phyloP scores from a whole-genome alignment of 345 rosid genomes.

The Aegle marmelos region DNA sequence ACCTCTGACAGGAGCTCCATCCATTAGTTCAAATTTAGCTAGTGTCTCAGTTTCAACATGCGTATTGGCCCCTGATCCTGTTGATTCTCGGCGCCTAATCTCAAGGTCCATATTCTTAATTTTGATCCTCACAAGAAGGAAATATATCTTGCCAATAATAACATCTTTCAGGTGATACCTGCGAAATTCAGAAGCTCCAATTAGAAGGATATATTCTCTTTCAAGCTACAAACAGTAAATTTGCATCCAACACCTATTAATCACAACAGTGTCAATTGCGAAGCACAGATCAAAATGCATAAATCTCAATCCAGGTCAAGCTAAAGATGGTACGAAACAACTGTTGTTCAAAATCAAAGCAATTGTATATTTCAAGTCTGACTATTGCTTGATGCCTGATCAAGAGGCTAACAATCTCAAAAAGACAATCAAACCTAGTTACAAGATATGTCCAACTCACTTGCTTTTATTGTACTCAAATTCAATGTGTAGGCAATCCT shows the following conservation, averaged over 20 bases:
- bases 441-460: constrained; percentile 40
- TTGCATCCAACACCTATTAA: constrained; percentile 1
- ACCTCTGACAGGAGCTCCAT: constrained; percentile 99
- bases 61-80: constrained; percentile 93
- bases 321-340: background rate
- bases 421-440: background rate
- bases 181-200: constrained; percentile 20
- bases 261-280: background rate
- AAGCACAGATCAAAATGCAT: background rate
- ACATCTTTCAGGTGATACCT: constrained; percentile 98
- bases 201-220: constrained; percentile 9
- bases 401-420: background rate
- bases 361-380: background rate
- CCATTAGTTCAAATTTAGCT: constrained; percentile 97
- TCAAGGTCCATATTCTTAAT: constrained; percentile 99
- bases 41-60: constrained; percentile 98
- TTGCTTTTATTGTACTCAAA: constrained; percentile 99
- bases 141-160: constrained; percentile 95
- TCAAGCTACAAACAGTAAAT: constrained; percentile 4
- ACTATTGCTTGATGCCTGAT: background rate
- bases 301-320: constrained; percentile 1
- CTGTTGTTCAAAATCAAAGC: background rate
- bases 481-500: constrained; percentile 96
- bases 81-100: constrained; percentile 94
- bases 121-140: constrained; percentile 98